Percentiles rank a stretch among this genome's conserved stretches.
Evolutionary conservation across 768 basidiomycete genomes (phyloP).

Genomic region (Calocera cornea): DNA sequence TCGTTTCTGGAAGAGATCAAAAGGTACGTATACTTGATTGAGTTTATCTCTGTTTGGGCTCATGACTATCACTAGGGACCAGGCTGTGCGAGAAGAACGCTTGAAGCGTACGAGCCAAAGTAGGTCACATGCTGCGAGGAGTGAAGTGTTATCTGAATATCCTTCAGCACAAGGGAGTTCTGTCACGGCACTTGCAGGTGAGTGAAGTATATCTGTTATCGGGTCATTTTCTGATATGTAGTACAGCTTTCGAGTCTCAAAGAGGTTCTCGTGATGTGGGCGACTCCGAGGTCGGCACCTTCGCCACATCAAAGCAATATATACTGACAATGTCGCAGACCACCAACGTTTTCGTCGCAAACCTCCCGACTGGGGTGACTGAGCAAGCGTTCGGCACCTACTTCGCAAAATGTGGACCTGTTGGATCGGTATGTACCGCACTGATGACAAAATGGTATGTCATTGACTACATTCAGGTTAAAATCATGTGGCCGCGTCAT

Average conservation of each 20-base stretch:
- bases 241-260: not conserved
- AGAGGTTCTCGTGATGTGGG: conserved; percentile 71
- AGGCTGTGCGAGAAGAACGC: conserved; percentile 79
- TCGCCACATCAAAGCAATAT: not conserved
- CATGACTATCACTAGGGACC: conserved; percentile 48
- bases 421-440: conserved; percentile 57
- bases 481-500: conserved; percentile 95
- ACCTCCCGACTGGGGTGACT: conserved; percentile 74
- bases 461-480: conserved; percentile 43
- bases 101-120: conserved; percentile 38
- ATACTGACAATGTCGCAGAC: conserved; percentile 39
- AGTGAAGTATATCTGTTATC: conserved; percentile 15
- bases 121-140: not conserved
- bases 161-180: conserved; percentile 49
- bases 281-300: conserved; percentile 56
- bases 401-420: conserved; percentile 85
- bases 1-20: conserved; percentile 94
- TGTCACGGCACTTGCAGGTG: conserved; percentile 81
- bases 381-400: conserved; percentile 77
- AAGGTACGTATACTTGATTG: conserved; percentile 35
- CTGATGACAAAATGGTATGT: not conserved
- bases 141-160: not conserved
- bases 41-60: not conserved
- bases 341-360: conserved; percentile 91
- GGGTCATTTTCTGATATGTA: not conserved